Percentiles rank a stretch among this genome's conserved stretches.
These are phyloP conservation scores for Torulaspora franciscae DNA, from an alignment of 805 yeast species.

Conservation along the genomic window DNA sequence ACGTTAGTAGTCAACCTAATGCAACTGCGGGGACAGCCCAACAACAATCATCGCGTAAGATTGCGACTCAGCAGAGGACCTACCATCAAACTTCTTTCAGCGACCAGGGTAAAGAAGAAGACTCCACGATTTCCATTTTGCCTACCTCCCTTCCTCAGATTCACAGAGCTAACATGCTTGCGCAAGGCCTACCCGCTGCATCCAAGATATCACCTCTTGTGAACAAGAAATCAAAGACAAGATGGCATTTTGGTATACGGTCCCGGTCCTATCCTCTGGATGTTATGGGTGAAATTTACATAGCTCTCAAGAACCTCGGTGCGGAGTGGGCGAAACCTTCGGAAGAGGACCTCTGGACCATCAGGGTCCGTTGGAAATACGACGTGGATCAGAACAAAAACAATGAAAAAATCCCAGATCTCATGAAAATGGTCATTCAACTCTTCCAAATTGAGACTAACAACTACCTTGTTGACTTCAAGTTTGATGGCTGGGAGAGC, in stretches of 20 bases:
- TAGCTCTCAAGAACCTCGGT: slow-evolving; percentile 87
- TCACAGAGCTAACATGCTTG: slow-evolving; percentile 88
- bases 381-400: slow-evolving; percentile 37
- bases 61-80: slow-evolving; percentile 31
- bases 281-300: slow-evolving; percentile 96
- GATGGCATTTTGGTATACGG: slow-evolving; percentile 98
- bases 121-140: slow-evolving; percentile 82
- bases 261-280: slow-evolving; percentile 94
- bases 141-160: slow-evolving; percentile 94
- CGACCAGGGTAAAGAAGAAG: slow-evolving; percentile 33
- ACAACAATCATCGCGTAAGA: slow-evolving; percentile 9
- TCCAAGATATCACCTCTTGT: slow-evolving; percentile 50
- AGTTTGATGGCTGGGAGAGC: slow-evolving; percentile 94
- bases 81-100: slow-evolving; percentile 33
- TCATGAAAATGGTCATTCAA: slow-evolving; percentile 96
- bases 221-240: slow-evolving; percentile 81
- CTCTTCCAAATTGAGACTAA: slow-evolving; percentile 93
- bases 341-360: slow-evolving; percentile 94
- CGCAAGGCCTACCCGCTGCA: slow-evolving; percentile 47
- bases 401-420: slow-evolving; percentile 52
- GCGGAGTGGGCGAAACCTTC: slow-evolving; percentile 97
- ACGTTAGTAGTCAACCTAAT: slow-evolving; percentile 1
- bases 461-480: slow-evolving; percentile 92
- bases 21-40: not conserved
- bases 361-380: slow-evolving; percentile 90